Base-by-base conservation (phyloP, 768 basidiomycete species). In the Auriscalpium orientale region DNA sequence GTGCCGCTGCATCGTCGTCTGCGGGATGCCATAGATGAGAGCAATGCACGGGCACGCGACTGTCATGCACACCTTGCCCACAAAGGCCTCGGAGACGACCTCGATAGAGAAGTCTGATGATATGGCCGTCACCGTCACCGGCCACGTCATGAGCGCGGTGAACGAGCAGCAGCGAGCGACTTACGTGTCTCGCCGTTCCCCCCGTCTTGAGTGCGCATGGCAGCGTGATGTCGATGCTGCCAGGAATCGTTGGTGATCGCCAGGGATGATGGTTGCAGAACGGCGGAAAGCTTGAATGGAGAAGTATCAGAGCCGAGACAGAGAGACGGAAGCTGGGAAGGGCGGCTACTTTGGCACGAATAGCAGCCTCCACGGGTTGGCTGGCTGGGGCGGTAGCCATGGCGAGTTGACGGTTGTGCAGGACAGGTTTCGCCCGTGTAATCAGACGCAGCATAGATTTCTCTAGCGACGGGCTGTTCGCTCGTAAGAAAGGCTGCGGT, bases 1-100 rank as follows among this genome's bases (percentile, higher is more conserved):
- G 71, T 93, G 91, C 49, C 91, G 82, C 66, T 91, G 86, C 73
- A 92, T 80, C 10, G 84, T 83, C 20, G 72, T 80, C 90, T 91
- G 60, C 38, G 52, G 50, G 16, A 15, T 38, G 43, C 35, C 37
- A 57, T 22, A 53, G 53, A 62, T n/a, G 54, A 53, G 49, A 46
- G 43, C 20, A 18, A 43, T 15, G 40, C 38, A 58, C 36, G 11
- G 51, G n/a, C 50, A 36, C n/a, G 33, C 48, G 34, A 53, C 51
- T 53, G 33, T 47, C 44, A 53, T 35, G 61, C 70, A 58, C 67
- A 89, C 91, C 81, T 87, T 89, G 54, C 84, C 87, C 58, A 78
- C 71, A 71, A 93, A 93, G 36, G 66, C 71, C 62, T 84, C 79
- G 54, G 90, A 90, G 56, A 88, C 82, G 46, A 91, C 75, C 62